These are phyloP conservation scores for Triticum monococcum DNA, from an alignment of 176 grass and related monocot species.

Conservation along the genomic window DNA sequence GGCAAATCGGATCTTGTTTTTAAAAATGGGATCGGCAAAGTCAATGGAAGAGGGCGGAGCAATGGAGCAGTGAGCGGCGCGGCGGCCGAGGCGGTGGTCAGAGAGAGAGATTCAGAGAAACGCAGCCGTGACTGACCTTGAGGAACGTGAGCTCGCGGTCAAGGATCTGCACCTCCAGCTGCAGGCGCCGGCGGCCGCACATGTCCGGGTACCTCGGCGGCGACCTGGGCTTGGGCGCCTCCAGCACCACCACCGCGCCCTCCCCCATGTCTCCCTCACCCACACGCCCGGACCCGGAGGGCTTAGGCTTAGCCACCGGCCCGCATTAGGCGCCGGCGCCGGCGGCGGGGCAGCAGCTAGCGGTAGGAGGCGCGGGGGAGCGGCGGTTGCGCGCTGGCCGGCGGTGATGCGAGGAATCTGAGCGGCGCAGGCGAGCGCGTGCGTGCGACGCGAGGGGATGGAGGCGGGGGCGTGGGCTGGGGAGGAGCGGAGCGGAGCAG, in stretches of 20 bases:
- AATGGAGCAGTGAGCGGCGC: background rate
- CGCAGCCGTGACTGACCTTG: conserved; percentile 39
- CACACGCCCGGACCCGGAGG: background rate
- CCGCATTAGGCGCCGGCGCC: background rate
- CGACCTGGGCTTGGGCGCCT: conserved; percentile 69
- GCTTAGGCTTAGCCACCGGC: background rate
- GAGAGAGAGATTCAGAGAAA: background rate
- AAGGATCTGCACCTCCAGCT: conserved; percentile 93
- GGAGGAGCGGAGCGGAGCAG: conserved; percentile 11
- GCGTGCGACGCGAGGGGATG: conserved; percentile 12
- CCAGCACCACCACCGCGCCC: conserved; percentile 38
- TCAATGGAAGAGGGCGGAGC: background rate
- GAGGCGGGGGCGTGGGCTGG: background rate
- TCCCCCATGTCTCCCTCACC: conserved; percentile 3
- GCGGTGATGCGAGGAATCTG: background rate
- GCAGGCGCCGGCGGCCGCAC: conserved; percentile 81
- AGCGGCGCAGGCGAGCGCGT: background rate
- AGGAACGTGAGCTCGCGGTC: conserved; percentile 88
- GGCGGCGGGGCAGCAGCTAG: background rate
- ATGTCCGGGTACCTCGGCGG: conserved; percentile 90
- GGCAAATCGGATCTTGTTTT: conserved; percentile 38
- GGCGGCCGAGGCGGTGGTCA: conserved; percentile 1
- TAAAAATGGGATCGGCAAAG: background rate
- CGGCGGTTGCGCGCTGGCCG: background rate
- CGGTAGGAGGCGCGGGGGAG: background rate